Evolutionary conservation across 305 asterid species (phyloP).

Genomic region (Euphrasia arctica): DNA sequence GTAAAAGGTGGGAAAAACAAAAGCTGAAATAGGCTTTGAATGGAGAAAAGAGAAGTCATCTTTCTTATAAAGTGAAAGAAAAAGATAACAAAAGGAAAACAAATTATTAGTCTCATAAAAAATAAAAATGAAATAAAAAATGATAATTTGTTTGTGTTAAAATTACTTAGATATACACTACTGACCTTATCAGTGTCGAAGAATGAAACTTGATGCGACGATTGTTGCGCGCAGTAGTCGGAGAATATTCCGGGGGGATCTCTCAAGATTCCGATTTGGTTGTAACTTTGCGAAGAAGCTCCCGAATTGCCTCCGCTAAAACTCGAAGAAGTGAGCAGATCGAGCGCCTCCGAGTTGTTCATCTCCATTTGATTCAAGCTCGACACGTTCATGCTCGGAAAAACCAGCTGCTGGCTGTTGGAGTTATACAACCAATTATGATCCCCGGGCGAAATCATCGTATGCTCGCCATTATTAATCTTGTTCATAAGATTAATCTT

Average conservation of each 20-base stretch:
- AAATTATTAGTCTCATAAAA: background rate
- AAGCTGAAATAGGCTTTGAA: conserved; percentile 58
- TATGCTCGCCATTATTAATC: conserved; percentile 14
- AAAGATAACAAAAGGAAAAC: conserved; percentile 19
- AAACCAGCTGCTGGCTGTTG: conserved; percentile 30
- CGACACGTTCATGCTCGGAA: conserved; percentile 52
- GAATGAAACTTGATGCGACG: conserved; percentile 36
- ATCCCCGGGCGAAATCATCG: conserved; percentile 27
- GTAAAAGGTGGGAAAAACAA: conserved; percentile 27
- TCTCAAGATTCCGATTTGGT: conserved; percentile 23
- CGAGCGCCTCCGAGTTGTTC: conserved; percentile 61
- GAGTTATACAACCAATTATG: conserved; percentile 20
- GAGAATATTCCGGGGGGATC: conserved; percentile 16
- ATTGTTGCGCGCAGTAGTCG: conserved; percentile 36
- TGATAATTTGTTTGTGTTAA: conserved; percentile 5
- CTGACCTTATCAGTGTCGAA: conserved; percentile 46
- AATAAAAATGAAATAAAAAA: background rate
- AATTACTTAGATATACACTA: conserved; percentile 19
- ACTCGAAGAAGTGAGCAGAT: conserved; percentile 63
- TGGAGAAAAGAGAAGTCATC: conserved; percentile 40
- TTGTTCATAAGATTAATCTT: conserved; percentile 33
- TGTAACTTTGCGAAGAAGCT: conserved; percentile 16
- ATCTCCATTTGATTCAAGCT: conserved; percentile 38
- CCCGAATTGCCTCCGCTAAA: conserved; percentile 35
- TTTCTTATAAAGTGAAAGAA: conserved; percentile 36